phyloP scores from a whole-genome alignment of 1,284 basidiomycete species.

The Rhodotorula sp. region DNA sequence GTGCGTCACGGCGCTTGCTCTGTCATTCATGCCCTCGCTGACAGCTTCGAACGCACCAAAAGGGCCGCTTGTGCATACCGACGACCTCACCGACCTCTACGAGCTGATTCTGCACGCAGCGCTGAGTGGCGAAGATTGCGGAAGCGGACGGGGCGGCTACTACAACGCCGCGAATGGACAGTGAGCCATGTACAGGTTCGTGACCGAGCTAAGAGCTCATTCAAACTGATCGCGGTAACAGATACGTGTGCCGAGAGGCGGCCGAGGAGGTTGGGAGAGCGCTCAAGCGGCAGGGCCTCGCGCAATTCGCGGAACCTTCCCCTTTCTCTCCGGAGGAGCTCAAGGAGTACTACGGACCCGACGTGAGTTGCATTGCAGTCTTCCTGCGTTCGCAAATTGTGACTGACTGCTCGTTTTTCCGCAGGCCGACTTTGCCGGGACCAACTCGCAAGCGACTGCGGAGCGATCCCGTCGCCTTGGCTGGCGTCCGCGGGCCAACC shows the following conservation, averaged over 20 bases:
- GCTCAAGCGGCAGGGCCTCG: not conserved
- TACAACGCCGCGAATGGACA: slow-evolving; percentile 2
- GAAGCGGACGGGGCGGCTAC: not conserved
- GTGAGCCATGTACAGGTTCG: not conserved
- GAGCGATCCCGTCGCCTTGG: not conserved
- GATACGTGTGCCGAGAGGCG: not conserved
- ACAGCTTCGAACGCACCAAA: not conserved
- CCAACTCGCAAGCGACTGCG: not conserved
- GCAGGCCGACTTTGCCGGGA: not conserved
- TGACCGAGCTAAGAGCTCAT: not conserved
- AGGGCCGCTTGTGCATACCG: slow-evolving; percentile 10
- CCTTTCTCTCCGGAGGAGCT: not conserved
- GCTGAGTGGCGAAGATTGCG: not conserved
- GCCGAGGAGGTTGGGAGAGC: not conserved
- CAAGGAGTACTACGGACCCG: not conserved
- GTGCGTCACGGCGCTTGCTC: not conserved
- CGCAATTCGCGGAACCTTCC: not conserved
- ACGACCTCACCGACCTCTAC: slow-evolving; percentile 11
- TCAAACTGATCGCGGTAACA: not conserved
- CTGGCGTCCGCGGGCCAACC: not conserved
- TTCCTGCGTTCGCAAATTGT: not conserved
- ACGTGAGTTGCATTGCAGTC: not conserved
- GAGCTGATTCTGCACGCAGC: not conserved
- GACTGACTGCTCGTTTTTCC: not conserved
- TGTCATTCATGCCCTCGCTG: not conserved